These are phyloP conservation scores for Pugionium dolabratum DNA, from an alignment of 345 rosid genomes.

Conservation along the genomic window DNA sequence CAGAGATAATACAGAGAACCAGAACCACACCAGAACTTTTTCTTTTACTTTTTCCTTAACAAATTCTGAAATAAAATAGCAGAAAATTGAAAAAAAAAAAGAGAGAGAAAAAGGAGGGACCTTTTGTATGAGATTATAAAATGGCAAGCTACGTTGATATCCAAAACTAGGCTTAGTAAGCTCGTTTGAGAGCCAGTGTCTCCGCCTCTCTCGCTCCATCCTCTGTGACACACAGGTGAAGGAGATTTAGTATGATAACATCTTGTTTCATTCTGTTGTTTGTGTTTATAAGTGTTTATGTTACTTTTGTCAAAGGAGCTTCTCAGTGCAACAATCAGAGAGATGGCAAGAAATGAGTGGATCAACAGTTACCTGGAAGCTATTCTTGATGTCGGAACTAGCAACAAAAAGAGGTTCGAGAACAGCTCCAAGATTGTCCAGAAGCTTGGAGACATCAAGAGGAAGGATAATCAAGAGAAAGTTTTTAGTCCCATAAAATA, in stretches of 20 bases:
- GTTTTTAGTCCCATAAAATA: constrained; percentile 74
- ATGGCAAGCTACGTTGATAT: constrained; percentile 35
- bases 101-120: constrained; percentile 35
- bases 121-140: constrained; percentile 39
- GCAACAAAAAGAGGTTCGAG: constrained; percentile 48
- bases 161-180: constrained; percentile 31
- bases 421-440: constrained; percentile 50
- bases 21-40: constrained; percentile 39
- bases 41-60: constrained; percentile 11
- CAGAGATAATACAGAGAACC: constrained; percentile 38
- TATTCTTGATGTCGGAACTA: constrained; percentile 71
- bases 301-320: not conserved
- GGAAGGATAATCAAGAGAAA: constrained; percentile 47
- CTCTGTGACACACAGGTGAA: constrained; percentile 25
- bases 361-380: constrained; percentile 89
- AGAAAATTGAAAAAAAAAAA: not conserved
- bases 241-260: constrained; percentile 20
- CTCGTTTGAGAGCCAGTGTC: constrained; percentile 14
- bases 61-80: constrained; percentile 22
- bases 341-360: constrained; percentile 91
- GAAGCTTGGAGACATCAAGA: constrained; percentile 48
- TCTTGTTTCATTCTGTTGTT: constrained; percentile 10
- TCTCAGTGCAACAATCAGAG: constrained; percentile 20
- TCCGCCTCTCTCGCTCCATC: constrained; percentile 11
- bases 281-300: constrained; percentile 19